Evolutionary conservation across 257 asterid species (phyloP), one percentile per base, ranked within the genome.

Genomic region (Solanum ahanhuiri): DNA sequence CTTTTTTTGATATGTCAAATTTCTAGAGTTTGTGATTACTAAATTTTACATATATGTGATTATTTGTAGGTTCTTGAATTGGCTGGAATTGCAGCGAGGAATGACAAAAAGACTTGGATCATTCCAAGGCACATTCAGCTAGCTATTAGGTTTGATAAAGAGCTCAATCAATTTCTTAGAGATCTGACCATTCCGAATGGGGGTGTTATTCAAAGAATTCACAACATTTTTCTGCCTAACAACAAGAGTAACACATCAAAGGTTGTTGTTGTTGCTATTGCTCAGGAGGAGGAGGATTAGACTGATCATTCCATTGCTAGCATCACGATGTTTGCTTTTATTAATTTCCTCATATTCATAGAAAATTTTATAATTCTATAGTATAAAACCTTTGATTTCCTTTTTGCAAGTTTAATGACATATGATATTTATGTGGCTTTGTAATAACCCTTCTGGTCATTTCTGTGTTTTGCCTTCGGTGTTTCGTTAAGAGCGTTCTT

Each of bases 61-160:
- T 57, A 2, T 20, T 57, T 67, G 4, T 90, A 94, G 98, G 98
- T 94, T 2, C 88, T 95, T 58, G 98, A 71, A 71, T 4, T 20
- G 0, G 28, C 28, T 33, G 17, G 81, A 22, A 34, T 18, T 18
- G 48, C 23, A 2, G 48, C 28, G 17, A 3, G 17, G 54, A 45
- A 45, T 45, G 54, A 45, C 15, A 45, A 45, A 45, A 45, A 4
- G 17, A 33, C 2, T 2, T n/a, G 30, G 48, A 71, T 71, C n/a
- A 23, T 33, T 8, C 30, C 81, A 4, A 34, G 81, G 81, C 28
- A 71, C 0, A 34, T 71, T 9, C 28, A 71, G 1, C 12, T 71
- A 2, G 23, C 17, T 34, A 41, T 71, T 22, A 71, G 48, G 1
- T 18, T 15, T 14, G 76, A 69, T 6, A 10, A 69, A 4, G 41